Conservation (phyloP, 495 filamentous ascomycete species). For the Aspergillus sclerotiicarbonarius region DNA sequence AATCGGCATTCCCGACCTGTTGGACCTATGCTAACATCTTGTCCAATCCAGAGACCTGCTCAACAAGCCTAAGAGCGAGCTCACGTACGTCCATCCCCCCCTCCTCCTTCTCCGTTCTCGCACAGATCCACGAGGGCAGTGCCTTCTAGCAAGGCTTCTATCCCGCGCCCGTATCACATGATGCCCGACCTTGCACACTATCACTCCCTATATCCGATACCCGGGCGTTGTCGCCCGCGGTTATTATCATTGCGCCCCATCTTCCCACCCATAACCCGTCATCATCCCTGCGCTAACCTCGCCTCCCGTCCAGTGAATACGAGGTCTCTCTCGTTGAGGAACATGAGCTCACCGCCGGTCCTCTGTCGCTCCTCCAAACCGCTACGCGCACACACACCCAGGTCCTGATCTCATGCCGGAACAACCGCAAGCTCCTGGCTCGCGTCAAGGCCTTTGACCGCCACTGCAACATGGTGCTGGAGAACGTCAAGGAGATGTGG, state of each 20-base stretch:
- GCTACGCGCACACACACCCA: slow-evolving; percentile 84
- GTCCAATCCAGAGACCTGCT: slow-evolving; percentile 64
- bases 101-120: slow-evolving; percentile 5
- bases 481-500: slow-evolving; percentile 99
- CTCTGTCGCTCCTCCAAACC: slow-evolving; percentile 89
- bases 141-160: not conserved
- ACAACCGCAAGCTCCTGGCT: slow-evolving; percentile 81
- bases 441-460: slow-evolving; percentile 86
- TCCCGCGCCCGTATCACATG: slow-evolving; percentile 6
- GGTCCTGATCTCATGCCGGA: slow-evolving; percentile 86
- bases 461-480: slow-evolving; percentile 97
- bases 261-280: not conserved
- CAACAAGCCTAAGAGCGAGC: slow-evolving; percentile 73
- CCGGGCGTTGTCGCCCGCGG: slow-evolving; percentile 1
- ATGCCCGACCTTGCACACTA: not conserved
- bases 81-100: slow-evolving; percentile 56
- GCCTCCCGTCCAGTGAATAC: slow-evolving; percentile 63
- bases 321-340: slow-evolving; percentile 71
- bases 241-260: not conserved
- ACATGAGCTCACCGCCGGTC: slow-evolving; percentile 75
- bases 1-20: slow-evolving; percentile 5
- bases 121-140: not conserved
- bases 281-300: not conserved
- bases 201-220: not conserved
- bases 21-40: slow-evolving; percentile 26